Evolutionary conservation across 2,329 filamentous ascomycete genomes (phyloP).

Genomic region (Fusarium caatingaense): DNA sequence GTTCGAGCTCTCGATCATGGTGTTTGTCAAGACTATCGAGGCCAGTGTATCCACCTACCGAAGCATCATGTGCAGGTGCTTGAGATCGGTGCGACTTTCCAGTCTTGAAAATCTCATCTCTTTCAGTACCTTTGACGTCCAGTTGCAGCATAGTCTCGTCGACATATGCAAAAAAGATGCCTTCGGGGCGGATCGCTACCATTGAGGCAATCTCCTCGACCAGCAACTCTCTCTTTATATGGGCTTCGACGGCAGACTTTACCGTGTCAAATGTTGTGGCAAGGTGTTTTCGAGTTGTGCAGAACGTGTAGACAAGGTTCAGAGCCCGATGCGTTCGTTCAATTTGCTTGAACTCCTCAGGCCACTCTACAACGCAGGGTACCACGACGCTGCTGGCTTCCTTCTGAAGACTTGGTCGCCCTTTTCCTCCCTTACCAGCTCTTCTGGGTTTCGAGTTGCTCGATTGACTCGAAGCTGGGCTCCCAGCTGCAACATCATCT

Average conservation of each 20-base stretch:
- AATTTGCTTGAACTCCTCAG: conserved; percentile 76
- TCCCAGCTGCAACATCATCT: conserved; percentile 5
- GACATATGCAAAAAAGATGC: conserved; percentile 86
- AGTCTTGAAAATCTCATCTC: conserved; percentile 71
- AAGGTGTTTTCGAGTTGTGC: conserved; percentile 90
- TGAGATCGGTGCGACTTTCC: conserved; percentile 60
- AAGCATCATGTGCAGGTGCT: conserved; percentile 64
- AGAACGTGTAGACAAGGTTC: conserved; percentile 95
- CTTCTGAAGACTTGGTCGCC: conserved; percentile 29
- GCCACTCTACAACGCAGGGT: conserved; percentile 69
- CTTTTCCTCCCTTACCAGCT: conserved; percentile 7
- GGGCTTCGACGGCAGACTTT: conserved; percentile 83
- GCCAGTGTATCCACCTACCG: conserved; percentile 67
- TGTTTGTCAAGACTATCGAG: conserved; percentile 55
- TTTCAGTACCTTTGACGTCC: conserved; percentile 76
- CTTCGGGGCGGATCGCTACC: conserved; percentile 78
- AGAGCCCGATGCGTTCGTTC: conserved; percentile 84
- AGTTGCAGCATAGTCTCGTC: conserved; percentile 86
- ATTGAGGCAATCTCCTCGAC: conserved; percentile 87
- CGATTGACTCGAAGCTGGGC: conserved; percentile 21
- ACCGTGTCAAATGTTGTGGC: conserved; percentile 93
- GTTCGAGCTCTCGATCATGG: conserved; percentile 13
- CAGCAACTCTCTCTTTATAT: conserved; percentile 76
- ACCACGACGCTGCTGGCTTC: conserved; percentile 36
- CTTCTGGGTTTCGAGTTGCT: conserved; percentile 13